These are phyloP conservation scores for Neopestalotiopsis rosae DNA, from an alignment of 2,329 filamentous ascomycete species.

Conservation along the genomic window DNA sequence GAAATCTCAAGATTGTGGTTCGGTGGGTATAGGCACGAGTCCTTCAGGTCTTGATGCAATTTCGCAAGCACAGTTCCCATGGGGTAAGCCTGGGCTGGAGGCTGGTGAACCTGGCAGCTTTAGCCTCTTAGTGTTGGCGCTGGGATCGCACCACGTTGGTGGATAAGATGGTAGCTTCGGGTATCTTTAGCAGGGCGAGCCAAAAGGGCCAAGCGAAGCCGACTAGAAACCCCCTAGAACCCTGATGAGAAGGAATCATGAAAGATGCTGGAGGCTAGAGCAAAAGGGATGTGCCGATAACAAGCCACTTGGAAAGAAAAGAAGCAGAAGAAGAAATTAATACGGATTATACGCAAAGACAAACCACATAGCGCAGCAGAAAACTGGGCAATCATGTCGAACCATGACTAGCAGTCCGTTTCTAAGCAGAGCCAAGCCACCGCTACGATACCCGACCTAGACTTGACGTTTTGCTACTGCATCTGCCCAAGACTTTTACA, in stretches of 20 bases:
- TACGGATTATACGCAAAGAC: not conserved
- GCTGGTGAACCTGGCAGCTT: not conserved
- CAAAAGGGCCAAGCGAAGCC: not conserved
- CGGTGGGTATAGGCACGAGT: conserved; percentile 13
- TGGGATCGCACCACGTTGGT: not conserved
- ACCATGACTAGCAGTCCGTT: not conserved
- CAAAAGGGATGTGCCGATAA: too few relatives aligned
- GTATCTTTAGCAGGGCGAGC: conserved; percentile 11
- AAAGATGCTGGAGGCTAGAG: too few relatives aligned
- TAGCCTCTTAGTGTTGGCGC: not conserved
- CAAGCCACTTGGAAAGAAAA: not conserved
- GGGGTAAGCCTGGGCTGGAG: not conserved
- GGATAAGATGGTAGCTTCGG: not conserved
- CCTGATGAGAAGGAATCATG: not conserved
- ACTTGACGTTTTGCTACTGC: not conserved
- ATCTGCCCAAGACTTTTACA: not conserved
- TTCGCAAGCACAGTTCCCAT: conserved; percentile 10
- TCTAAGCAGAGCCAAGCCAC: not conserved
- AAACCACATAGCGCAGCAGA: not conserved
- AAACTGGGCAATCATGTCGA: not conserved
- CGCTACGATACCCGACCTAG: not conserved
- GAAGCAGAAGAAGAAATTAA: conserved; percentile 8
- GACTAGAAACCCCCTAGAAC: conserved; percentile 13
- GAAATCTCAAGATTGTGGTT: conserved; percentile 9
- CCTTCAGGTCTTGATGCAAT: conserved; percentile 10